Base-by-base conservation (phyloP, 306 rosid genomes). In the Lathyrus sativus region DNA sequence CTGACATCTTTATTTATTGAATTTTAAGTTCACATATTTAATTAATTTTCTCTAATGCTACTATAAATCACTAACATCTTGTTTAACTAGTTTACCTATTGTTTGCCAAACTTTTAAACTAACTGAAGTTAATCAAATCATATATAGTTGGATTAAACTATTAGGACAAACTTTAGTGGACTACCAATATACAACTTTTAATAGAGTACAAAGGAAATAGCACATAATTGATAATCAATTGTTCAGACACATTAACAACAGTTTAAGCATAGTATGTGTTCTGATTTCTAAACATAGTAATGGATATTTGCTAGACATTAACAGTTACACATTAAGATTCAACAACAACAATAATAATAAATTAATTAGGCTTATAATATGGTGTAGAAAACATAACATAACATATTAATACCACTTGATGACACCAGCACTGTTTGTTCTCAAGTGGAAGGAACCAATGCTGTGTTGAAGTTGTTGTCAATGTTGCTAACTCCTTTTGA, bases 401-500 rank as follows among this genome's bases (percentile, higher is more conserved):
- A 53, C 33, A 22, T 53, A 53, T 4, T 46, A n/a, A 53, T 19
- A 53, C 33, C 59, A 19, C 59, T 51, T 51, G 3, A 51, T 51
- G 3, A 51, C 55, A 51, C 58, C 58, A 51, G 3, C 14, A 53
- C 10, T 28, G 28, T 5, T 26, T 55, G 11, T 37, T 15, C 38
- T 55, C 61, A 56, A 28, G 62, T 28, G 18, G 19, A 15, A 28
- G 18, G 41, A 15, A 28, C 18, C 62, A 56, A 1, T 6, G 2
- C 39, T 56, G 11, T 13, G 11, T 9, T 56, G 39, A 56, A 64
- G 74, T 39, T 68, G 62, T 64, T 42, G 12, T 57, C 76, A 0
- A 59, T 33, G 41, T 64, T 70, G 18, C 74, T 70, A 60, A 41
- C 84, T 54, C 7, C 43, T 55, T 60, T 74, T 19, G 66, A 65